phyloP scores from a whole-genome alignment of 1,284 basidiomycete genomes.

The Malassezia arunalokei region DNA sequence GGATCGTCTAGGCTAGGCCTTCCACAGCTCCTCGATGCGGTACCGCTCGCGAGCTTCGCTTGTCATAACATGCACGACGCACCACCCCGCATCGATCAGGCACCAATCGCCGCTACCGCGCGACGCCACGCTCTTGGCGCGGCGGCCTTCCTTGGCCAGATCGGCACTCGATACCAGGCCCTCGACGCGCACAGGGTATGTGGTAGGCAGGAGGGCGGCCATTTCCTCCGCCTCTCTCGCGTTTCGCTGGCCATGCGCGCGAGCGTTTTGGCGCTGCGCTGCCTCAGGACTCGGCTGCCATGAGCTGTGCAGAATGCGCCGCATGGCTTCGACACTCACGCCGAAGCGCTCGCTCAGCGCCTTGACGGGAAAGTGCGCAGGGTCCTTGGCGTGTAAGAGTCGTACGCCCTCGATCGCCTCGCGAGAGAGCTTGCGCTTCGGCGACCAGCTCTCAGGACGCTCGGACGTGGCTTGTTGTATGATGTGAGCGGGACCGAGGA shows the following conservation, averaged over 20 bases:
- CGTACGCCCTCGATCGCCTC: conserved; percentile 41
- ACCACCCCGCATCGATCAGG: conserved; percentile 44
- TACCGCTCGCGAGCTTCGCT: conserved; percentile 30
- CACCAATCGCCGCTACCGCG: conserved; percentile 43
- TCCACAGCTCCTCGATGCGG: conserved; percentile 37
- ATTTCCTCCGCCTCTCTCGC: neutral
- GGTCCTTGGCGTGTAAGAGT: conserved; percentile 30
- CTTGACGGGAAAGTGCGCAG: conserved; percentile 25
- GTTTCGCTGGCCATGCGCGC: neutral
- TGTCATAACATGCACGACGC: conserved; percentile 44
- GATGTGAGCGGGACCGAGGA: conserved; percentile 21
- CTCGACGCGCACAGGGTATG: conserved; percentile 30
- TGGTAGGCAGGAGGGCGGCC: neutral
- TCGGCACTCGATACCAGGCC: conserved; percentile 32
- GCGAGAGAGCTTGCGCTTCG: conserved; percentile 34
- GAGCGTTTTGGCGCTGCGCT: conserved; percentile 12
- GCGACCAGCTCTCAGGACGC: conserved; percentile 39
- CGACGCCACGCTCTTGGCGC: conserved; percentile 19
- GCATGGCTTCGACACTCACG: conserved; percentile 32
- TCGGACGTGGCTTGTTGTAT: conserved; percentile 24
- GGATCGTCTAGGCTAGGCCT: conserved; percentile 7
- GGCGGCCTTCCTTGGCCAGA: conserved; percentile 15
- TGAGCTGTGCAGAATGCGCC: conserved; percentile 28
- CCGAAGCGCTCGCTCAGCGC: conserved; percentile 30
- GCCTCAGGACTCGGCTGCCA: conserved; percentile 5